Percentiles rank a stretch among this genome's conserved stretches.
Conservation (phyloP, 2,329 filamentous ascomycete genomes). For the Penicillium sp. region DNA sequence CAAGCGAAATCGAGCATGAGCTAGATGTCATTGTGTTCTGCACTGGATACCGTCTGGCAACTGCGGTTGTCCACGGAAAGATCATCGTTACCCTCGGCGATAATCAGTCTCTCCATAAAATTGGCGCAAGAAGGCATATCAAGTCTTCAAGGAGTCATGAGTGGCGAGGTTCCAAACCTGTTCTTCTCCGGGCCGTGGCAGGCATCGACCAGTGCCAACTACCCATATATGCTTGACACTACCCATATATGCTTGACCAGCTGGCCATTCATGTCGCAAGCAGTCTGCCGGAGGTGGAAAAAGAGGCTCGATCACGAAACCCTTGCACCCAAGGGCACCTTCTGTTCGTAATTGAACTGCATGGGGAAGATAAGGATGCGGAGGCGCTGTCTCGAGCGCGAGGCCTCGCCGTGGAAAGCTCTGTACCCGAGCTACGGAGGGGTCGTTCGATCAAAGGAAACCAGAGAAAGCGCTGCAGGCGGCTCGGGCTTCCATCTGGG, state of each 20-base stretch:
- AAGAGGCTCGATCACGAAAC: neutral
- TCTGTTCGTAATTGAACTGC: neutral
- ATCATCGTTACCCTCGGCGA: slow-evolving; percentile 44
- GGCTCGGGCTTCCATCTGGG: neutral
- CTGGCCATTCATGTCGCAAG: slow-evolving; percentile 47
- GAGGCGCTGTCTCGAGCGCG: neutral
- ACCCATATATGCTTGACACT: slow-evolving; percentile 42
- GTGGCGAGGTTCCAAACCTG: slow-evolving; percentile 54
- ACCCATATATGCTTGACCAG: slow-evolving; percentile 38
- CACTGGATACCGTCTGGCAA: neutral
- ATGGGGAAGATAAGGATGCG: neutral
- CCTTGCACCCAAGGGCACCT: neutral
- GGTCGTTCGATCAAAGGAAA: neutral
- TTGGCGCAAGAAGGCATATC: slow-evolving; percentile 44
- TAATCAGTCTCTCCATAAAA: slow-evolving; percentile 48
- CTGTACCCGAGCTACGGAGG: neutral
- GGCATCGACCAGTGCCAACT: slow-evolving; percentile 41
- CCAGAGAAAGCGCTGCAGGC: neutral
- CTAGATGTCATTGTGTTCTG: neutral
- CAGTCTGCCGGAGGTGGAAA: slow-evolving; percentile 39
- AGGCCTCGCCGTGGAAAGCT: neutral
- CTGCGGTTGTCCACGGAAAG: neutral
- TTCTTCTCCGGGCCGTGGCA: slow-evolving; percentile 52
- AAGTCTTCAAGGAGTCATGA: slow-evolving; percentile 56
- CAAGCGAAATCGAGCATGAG: neutral